Evolutionary conservation across 139 green algal genomes (phyloP).

Genomic region (Tetraselmis striata): DNA sequence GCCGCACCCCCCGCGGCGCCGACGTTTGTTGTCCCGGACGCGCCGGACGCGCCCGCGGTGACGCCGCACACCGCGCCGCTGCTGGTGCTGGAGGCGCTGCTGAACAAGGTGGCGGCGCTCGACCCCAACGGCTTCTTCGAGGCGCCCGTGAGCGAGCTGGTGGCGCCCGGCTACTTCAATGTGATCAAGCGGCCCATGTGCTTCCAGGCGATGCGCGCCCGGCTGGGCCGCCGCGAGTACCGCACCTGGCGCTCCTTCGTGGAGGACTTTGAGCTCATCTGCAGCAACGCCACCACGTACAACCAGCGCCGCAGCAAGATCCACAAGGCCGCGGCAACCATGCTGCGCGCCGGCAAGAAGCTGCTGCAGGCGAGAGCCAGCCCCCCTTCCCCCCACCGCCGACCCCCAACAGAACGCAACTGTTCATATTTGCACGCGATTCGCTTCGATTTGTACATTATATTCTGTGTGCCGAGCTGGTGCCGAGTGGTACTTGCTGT

Average conservation of each 20-base stretch:
- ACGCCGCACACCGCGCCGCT: neutral
- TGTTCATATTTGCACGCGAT: too few species aligned
- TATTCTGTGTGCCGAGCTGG: too few species aligned
- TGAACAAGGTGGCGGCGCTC: constrained; percentile 16
- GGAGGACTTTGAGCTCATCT: constrained; percentile 43
- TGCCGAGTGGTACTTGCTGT: too few species aligned
- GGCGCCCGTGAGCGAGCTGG: constrained; percentile 26
- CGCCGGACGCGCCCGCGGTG: neutral
- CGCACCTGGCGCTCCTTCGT: constrained; percentile 28
- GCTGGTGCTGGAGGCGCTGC: constrained; percentile 21
- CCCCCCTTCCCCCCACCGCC: too few species aligned
- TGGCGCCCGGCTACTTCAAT: constrained; percentile 36
- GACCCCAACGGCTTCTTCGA: constrained; percentile 46
- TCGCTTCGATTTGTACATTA: too few species aligned
- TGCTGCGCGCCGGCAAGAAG: constrained; percentile 34
- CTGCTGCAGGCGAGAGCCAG: constrained; percentile 23
- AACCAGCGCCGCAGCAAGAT: constrained; percentile 41
- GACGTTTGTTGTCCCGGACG: neutral
- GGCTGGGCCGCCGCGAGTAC: constrained; percentile 32
- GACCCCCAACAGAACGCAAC: too few species aligned
- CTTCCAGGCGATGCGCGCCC: constrained; percentile 37
- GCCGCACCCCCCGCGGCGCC: too few species aligned
- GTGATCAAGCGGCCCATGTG: constrained; percentile 50
- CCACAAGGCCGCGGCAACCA: constrained; percentile 34
- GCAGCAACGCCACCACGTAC: constrained; percentile 37